phyloP scores from a whole-genome alignment of 2,329 filamentous ascomycete genomes.

The Microsporum audouinii region DNA sequence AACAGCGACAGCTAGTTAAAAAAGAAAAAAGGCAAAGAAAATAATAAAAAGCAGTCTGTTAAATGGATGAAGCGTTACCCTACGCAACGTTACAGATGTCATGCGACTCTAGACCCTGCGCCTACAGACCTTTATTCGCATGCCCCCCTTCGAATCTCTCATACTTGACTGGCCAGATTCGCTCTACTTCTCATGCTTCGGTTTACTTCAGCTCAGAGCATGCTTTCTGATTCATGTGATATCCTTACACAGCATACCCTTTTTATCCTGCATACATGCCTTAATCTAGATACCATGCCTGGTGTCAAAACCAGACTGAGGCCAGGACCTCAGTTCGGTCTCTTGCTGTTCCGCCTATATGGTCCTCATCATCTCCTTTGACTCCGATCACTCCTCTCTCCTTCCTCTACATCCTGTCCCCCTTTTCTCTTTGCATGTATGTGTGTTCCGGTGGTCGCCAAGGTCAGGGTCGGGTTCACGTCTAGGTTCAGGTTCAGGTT shows the following conservation, averaged over 20 bases:
- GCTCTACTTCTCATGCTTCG: neutral
- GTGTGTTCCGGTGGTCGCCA: neutral
- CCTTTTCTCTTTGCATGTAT: neutral
- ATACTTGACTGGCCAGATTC: neutral
- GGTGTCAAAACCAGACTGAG: neutral
- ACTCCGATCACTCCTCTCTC: neutral
- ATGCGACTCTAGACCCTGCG: neutral
- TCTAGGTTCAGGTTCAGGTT: neutral
- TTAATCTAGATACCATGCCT: neutral
- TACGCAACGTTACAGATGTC: neutral
- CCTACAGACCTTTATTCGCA: neutral
- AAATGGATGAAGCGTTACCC: neutral
- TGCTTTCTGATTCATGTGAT: neutral
- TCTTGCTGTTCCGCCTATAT: neutral
- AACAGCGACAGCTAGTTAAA: neutral
- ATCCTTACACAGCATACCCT: neutral
- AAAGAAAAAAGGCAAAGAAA: neutral
- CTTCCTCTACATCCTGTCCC: neutral
- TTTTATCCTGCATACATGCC: neutral
- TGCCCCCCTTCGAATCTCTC: neutral
- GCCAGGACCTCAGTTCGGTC: neutral
- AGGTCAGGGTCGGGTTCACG: neutral
- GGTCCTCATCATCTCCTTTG: neutral
- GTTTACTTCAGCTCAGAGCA: neutral
- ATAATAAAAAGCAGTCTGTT: neutral